Conservation (phyloP, 2,329 filamentous ascomycete species). For the Cladosporium sp. region DNA sequence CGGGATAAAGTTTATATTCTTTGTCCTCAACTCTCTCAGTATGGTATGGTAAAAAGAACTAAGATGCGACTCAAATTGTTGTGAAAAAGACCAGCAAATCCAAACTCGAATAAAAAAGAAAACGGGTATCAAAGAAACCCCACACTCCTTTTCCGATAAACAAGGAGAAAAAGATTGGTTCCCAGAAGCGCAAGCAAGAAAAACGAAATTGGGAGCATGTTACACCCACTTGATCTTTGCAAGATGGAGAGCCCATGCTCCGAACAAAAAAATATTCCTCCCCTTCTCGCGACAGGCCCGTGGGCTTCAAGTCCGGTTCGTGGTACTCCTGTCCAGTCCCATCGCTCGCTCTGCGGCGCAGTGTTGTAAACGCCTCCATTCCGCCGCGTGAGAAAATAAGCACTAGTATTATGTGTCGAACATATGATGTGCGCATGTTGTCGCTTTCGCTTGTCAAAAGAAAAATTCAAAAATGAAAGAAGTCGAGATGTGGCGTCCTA, state of each 20-base stretch:
- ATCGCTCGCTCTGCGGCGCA: conserved; percentile 13
- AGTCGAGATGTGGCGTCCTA: not conserved
- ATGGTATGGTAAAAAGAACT: not conserved
- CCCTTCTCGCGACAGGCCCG: conserved; percentile 3
- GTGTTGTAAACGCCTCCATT: not conserved
- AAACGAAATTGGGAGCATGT: not conserved
- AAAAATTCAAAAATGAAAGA: not conserved
- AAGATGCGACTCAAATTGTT: not conserved
- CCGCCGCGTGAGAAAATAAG: conserved; percentile 11
- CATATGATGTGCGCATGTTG: conserved; percentile 10
- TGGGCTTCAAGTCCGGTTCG: not conserved
- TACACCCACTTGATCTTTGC: not conserved
- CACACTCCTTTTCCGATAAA: conserved; percentile 4
- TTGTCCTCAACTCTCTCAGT: not conserved
- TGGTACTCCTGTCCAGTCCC: not conserved
- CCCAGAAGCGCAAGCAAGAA: not conserved
- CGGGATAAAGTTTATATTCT: not conserved
- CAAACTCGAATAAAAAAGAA: not conserved
- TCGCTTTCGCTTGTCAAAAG: conserved; percentile 8
- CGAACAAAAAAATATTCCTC: not conserved
- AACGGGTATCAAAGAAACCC: conserved; percentile 13
- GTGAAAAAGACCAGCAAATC: conserved; percentile 3
- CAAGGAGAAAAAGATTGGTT: not conserved
- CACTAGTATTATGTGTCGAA: conserved; percentile 14
- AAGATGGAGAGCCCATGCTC: not conserved